Base-by-base conservation (phyloP, 345 rosid species). In the Eucalyptus cloeziana region DNA sequence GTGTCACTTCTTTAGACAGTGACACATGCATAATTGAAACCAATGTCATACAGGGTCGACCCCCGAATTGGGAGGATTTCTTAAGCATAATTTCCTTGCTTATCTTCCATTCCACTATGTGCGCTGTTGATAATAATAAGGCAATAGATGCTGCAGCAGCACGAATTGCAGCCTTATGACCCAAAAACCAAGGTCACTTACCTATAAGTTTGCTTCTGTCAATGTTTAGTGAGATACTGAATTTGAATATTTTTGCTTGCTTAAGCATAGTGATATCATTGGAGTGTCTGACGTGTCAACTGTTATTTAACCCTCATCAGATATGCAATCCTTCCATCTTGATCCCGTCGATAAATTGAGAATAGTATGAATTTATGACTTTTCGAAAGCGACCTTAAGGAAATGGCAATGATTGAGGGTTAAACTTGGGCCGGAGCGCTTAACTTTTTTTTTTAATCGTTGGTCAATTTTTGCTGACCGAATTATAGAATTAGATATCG, bases 21-120 rank as follows among this genome's bases (percentile, higher is more conserved):
- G 64, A 24, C 6, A 5, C n/a, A 25, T 3, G 0, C n/a, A 25
- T 25, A 6, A 58, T 25, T 58, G 64, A 58, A 58, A 5, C 4
- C 1, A 1, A 56, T 22, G 60, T 54, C 5, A 0, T 54, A 9
- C 3, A 8, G 0, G 60, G 25, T 8, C 1, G 27, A 4, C 60
- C 60, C 27, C 0, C 8, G 7, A 10, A 25, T 58, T 58, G 64
- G 64, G 13, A 25, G 64, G 64, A 58, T 10, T 58, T 58, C 30
- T 24, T 25, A 10, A 25, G 30, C n/a, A 58, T 25, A 58, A 58
- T 58, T 10, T 27, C 64, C 13, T 25, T 25, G 13, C 64, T 25
- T 58, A 58, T 58, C 64, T 24, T 58, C 64, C 13, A 58, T 58
- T 58, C n/a, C n/a, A 25, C 3, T 11, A 2, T 2, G 14, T 5